A percentile compares a stretch with the other conserved stretches of the same genome.
Conservation (phyloP, 2,329 filamentous ascomycete species). For the Bipolaris oryzae region DNA sequence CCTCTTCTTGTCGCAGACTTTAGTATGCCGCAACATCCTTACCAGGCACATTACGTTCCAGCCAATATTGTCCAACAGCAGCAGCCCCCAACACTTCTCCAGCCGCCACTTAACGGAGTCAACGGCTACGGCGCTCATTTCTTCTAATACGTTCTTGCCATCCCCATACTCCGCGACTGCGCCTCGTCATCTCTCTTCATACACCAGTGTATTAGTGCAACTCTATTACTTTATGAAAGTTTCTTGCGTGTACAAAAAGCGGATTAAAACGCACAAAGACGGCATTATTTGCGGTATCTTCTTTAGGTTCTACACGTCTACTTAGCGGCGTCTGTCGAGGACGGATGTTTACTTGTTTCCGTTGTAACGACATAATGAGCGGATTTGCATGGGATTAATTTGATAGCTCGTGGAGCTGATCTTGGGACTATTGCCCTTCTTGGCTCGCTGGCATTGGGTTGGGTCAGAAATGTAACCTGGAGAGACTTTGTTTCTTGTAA, state of each 20-base stretch:
- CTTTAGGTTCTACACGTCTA: not conserved
- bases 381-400: slow-evolving; percentile 2
- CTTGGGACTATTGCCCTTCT: not conserved
- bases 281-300: not conserved
- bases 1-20: slow-evolving; percentile 78
- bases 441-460: not conserved
- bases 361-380: slow-evolving; percentile 18
- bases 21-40: slow-evolving; percentile 77
- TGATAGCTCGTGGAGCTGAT: not conserved
- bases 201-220: slow-evolving; percentile 3
- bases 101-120: slow-evolving; percentile 26
- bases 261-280: not conserved
- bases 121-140: slow-evolving; percentile 32
- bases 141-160: slow-evolving; percentile 12
- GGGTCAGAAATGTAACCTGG: not conserved
- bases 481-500: not conserved
- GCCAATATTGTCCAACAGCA: slow-evolving; percentile 60
- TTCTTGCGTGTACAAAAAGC: slow-evolving; percentile 3
- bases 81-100: slow-evolving; percentile 27
- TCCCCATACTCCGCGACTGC: not conserved
- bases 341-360: not conserved
- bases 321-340: not conserved
- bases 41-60: slow-evolving; percentile 79
- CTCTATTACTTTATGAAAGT: not conserved
- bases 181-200: not conserved